Evolutionary conservation across 345 rosid genomes (phyloP).

Genomic region (Gynandropsis gynandra): DNA sequence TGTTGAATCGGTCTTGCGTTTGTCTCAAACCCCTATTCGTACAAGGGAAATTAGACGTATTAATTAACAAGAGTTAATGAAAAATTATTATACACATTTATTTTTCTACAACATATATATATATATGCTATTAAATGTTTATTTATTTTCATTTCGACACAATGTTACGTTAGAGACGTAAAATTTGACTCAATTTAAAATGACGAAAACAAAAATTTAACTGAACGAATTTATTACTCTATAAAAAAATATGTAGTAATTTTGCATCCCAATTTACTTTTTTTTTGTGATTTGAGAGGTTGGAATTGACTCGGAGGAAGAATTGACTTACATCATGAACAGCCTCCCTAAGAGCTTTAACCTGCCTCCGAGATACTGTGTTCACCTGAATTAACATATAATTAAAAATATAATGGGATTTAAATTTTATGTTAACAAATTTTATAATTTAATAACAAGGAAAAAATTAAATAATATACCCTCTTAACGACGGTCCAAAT

Average conservation of each 20-base stretch:
- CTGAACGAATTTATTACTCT: no score
- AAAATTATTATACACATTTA: no score
- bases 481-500: slow-evolving; percentile 51
- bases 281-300: not conserved
- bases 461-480: slow-evolving; percentile 23
- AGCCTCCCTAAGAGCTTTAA: slow-evolving; percentile 33
- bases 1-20: slow-evolving; percentile 65
- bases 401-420: not conserved
- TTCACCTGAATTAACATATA: slow-evolving; percentile 34
- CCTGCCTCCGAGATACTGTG: slow-evolving; percentile 60
- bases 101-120: no score
- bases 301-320: not conserved
- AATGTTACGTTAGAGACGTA: no score
- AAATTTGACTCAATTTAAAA: no score
- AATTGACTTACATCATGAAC: slow-evolving; percentile 58
- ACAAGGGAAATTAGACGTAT: not conserved
- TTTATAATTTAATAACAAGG: not conserved
- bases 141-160: no score
- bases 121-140: no score
- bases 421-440: not conserved
- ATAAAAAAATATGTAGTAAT: no score
- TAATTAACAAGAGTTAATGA: no score
- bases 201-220: no score
- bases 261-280: no score
- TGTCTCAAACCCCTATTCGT: slow-evolving; percentile 42